These are phyloP conservation scores for Thecamonas trahens DNA, from an alignment of 78 protist species.

Conservation along the genomic window DNA sequence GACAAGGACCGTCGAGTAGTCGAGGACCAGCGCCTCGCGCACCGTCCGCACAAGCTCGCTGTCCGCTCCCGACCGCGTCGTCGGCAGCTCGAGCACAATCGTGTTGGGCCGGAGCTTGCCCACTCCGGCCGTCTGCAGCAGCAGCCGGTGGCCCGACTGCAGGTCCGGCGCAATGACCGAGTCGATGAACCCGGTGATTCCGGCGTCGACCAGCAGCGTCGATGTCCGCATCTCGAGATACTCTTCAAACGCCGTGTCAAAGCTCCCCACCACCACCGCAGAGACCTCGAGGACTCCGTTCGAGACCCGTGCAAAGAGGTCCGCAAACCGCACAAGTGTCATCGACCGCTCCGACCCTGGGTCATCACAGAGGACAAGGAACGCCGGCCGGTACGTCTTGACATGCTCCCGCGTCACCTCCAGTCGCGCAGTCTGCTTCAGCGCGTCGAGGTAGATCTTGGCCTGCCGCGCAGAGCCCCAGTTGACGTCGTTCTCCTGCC, in stretches of 20 bases:
- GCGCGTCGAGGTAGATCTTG: not conserved
- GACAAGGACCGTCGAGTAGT: not conserved
- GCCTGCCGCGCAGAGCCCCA: conserved; percentile 23
- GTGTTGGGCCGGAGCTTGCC: conserved; percentile 21
- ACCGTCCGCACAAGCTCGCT: not conserved
- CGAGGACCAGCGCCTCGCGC: not conserved
- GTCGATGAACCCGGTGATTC: not conserved
- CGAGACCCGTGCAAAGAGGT: not conserved
- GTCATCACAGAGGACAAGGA: not conserved
- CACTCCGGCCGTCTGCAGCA: conserved; percentile 8
- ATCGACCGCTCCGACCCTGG: not conserved
- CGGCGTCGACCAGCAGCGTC: not conserved
- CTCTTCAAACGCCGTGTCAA: not conserved
- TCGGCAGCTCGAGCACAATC: not conserved
- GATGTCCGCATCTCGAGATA: not conserved
- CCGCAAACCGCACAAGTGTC: not conserved
- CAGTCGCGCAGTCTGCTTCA: too few relatives aligned
- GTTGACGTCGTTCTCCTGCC: conserved; percentile 2
- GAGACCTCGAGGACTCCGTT: not conserved
- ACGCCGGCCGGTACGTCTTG: conserved; percentile 5
- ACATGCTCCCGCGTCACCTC: too few relatives aligned
- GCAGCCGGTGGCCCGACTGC: not conserved
- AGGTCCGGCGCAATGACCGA: not conserved
- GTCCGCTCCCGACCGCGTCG: not conserved
- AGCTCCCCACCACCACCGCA: not conserved